Percentiles rank a stretch among this genome's conserved stretches.
Conservation (phyloP, 177 flowering plant species). For the Telopea speciosissima region DNA sequence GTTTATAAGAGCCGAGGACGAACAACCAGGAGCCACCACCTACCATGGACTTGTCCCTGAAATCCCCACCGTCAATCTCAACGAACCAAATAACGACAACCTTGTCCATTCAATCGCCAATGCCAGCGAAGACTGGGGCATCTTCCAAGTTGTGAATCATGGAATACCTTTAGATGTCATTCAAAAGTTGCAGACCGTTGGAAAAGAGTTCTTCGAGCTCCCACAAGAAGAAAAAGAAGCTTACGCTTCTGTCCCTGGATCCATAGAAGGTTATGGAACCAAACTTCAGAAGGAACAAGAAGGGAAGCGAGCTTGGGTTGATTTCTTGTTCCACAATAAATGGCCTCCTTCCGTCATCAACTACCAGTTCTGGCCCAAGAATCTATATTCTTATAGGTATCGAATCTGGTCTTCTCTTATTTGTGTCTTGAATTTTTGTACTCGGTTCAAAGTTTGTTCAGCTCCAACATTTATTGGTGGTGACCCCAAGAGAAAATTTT, state of each 20-base stretch:
- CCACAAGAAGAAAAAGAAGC: conserved; percentile 35
- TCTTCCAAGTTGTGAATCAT: conserved; percentile 40
- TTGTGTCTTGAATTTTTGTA: too few relatives aligned
- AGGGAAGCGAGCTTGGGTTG: conserved; percentile 75
- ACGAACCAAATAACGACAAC: conserved; percentile 23
- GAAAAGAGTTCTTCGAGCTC: conserved; percentile 39
- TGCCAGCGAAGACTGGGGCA: conserved; percentile 33
- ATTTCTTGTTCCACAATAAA: conserved; percentile 64
- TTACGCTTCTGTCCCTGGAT: conserved; percentile 22
- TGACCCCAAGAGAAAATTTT: too few relatives aligned
- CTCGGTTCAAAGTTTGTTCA: too few relatives aligned
- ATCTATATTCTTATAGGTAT: conserved; percentile 61
- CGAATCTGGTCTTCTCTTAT: too few relatives aligned
- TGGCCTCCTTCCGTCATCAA: conserved; percentile 71
- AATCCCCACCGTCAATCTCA: conserved; percentile 39
- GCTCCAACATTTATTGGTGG: too few relatives aligned
- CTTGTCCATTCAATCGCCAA: conserved; percentile 14
- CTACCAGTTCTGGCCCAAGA: conserved; percentile 65
- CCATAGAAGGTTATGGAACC: conserved; percentile 39
- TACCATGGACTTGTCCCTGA: conserved; percentile 32
- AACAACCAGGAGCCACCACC: conserved; percentile 45
- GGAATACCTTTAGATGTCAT: conserved; percentile 31
- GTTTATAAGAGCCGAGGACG: conserved; percentile 40
- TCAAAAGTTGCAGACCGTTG: conserved; percentile 23
- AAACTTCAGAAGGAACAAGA: conserved; percentile 42